Conservation (phyloP, 2,329 filamentous ascomycete genomes). For the Tolypocladium ophioglossoides region DNA sequence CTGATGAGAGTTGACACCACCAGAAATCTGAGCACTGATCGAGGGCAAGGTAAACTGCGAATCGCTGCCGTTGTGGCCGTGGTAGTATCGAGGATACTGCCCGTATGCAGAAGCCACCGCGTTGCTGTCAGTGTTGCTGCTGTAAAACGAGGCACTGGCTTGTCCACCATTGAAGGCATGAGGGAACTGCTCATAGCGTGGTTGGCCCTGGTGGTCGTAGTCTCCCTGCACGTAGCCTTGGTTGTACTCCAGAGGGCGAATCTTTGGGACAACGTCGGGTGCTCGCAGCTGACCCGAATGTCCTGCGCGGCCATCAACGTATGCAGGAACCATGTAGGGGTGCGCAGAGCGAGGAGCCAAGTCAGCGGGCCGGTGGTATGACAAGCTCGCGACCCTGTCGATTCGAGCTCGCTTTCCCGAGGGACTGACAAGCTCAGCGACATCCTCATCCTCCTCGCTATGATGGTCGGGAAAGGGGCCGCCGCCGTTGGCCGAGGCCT, state of each 20-base stretch:
- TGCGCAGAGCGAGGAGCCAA: constrained; percentile 1
- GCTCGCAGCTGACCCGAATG: constrained; percentile 6
- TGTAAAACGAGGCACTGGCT: not conserved
- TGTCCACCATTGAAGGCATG: not conserved
- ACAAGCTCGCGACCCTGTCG: constrained; percentile 1
- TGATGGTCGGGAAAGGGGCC: constrained; percentile 1
- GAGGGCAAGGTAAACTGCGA: constrained; percentile 12
- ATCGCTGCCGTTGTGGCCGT: not conserved
- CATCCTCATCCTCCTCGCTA: constrained; percentile 3
- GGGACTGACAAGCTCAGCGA: constrained; percentile 7
- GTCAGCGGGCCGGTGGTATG: constrained; percentile 1
- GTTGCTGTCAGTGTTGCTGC: too few species aligned
- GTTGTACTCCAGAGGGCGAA: constrained; percentile 10
- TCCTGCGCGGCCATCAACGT: constrained; percentile 1
- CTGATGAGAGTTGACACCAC: not conserved
- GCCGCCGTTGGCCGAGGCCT: not conserved
- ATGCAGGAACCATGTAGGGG: constrained; percentile 2
- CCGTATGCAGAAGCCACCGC: not conserved
- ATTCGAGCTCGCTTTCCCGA: constrained; percentile 13
- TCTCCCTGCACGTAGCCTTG: not conserved
- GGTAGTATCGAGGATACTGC: not conserved
- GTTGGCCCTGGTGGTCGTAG: constrained; percentile 1
- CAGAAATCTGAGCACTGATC: constrained; percentile 11
- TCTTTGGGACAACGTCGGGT: constrained; percentile 11
- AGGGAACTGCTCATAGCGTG: constrained; percentile 1